Evolutionary conservation across 1,284 basidiomycete genomes (phyloP).

Genomic region (Tylopilus sp.): DNA sequence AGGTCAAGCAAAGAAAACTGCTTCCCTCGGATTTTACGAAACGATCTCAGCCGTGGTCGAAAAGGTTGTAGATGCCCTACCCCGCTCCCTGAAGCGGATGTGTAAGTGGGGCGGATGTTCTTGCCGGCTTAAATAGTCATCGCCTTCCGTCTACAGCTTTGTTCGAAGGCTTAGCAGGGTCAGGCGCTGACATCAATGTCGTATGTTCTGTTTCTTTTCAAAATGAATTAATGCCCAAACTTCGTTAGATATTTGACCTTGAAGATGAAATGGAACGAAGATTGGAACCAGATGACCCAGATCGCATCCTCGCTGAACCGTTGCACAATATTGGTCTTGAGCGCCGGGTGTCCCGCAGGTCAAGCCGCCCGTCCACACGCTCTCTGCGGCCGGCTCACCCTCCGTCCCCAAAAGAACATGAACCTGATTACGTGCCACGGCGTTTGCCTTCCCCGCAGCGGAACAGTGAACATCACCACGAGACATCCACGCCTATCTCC

Average conservation of each 20-base stretch:
- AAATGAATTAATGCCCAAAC: neutral
- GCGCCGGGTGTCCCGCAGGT: slow-evolving; percentile 33
- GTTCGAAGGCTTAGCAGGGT: slow-evolving; percentile 75
- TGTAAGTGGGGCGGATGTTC: slow-evolving; percentile 44
- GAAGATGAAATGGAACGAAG: slow-evolving; percentile 32
- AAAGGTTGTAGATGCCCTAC: slow-evolving; percentile 66
- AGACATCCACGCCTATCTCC: slow-evolving; percentile 22
- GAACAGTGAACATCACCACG: slow-evolving; percentile 11
- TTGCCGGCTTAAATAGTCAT: slow-evolving; percentile 10
- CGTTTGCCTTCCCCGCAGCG: slow-evolving; percentile 14
- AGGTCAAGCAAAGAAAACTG: slow-evolving; percentile 59
- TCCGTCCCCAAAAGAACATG: slow-evolving; percentile 24
- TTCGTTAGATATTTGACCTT: slow-evolving; percentile 72
- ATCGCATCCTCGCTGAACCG: slow-evolving; percentile 17
- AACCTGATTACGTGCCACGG: neutral
- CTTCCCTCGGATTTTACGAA: slow-evolving; percentile 66
- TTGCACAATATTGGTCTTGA: slow-evolving; percentile 17
- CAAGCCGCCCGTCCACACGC: slow-evolving; percentile 30
- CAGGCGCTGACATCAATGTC: slow-evolving; percentile 70
- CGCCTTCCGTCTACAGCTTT: slow-evolving; percentile 48
- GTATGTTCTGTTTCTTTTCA: slow-evolving; percentile 40
- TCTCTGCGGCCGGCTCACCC: slow-evolving; percentile 19
- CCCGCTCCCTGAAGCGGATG: slow-evolving; percentile 65
- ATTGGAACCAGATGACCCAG: slow-evolving; percentile 3
- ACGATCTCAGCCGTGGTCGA: slow-evolving; percentile 65